Evolutionary conservation across 257 asterid genomes (phyloP).

Genomic region (Solanum medicagineum): DNA sequence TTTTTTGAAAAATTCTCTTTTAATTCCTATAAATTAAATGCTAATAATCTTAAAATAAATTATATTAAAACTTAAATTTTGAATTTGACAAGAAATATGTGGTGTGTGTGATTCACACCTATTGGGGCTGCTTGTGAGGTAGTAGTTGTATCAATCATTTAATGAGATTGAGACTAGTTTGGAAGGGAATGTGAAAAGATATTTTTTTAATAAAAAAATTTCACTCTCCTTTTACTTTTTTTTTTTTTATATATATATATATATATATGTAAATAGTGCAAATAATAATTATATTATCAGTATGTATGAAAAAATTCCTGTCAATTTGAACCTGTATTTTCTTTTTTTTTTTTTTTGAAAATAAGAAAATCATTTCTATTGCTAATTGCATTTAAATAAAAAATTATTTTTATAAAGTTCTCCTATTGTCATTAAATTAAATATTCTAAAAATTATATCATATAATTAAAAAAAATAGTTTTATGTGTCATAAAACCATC

Average conservation of each 20-base stretch:
- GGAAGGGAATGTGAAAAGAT: conserved; percentile 8
- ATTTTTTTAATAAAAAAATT: neutral
- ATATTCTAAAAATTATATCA: too few species aligned
- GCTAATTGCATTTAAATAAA: too few species aligned
- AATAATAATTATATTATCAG: neutral
- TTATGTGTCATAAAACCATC: neutral
- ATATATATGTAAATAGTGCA: neutral
- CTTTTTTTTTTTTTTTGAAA: too few species aligned
- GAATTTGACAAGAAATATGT: neutral
- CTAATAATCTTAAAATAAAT: neutral
- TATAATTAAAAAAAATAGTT: neutral
- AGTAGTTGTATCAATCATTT: conserved; percentile 11
- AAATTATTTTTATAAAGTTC: too few species aligned
- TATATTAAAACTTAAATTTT: neutral
- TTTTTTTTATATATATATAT: neutral
- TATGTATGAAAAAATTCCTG: neutral
- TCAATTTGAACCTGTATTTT: neutral
- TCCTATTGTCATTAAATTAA: too few species aligned
- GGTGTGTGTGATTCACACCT: neutral
- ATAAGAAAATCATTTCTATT: too few species aligned
- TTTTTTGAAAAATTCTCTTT: too few species aligned
- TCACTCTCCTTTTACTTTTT: neutral
- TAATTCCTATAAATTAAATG: too few species aligned
- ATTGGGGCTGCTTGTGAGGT: neutral
- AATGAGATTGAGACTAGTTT: conserved; percentile 16